These are phyloP conservation scores for Ciborinia camelliae DNA, from an alignment of 2,329 filamentous ascomycete species.

Conservation along the genomic window DNA sequence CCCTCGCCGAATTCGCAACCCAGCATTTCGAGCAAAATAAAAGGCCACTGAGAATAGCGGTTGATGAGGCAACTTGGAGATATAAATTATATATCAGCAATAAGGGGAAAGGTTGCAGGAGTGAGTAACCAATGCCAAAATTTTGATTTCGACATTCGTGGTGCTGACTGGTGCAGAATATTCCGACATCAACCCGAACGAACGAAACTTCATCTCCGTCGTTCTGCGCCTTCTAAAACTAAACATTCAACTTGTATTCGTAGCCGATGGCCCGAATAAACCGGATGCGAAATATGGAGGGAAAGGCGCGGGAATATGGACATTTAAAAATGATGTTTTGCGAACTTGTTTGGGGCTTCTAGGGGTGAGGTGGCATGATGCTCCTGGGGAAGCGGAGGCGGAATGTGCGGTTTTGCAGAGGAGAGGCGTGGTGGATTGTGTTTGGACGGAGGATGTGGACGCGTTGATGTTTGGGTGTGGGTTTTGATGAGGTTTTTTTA, in stretches of 20 bases:
- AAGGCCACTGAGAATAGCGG: slow-evolving; percentile 74
- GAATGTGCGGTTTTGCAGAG: slow-evolving; percentile 84
- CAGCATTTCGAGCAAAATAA: slow-evolving; percentile 66
- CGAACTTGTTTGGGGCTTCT: slow-evolving; percentile 66
- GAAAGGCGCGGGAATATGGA: neutral
- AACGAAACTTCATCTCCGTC: slow-evolving; percentile 66
- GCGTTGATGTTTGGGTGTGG: slow-evolving; percentile 82
- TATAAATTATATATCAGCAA: slow-evolving; percentile 45
- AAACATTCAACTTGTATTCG: slow-evolving; percentile 76
- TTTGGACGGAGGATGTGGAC: slow-evolving; percentile 91
- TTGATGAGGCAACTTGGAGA: slow-evolving; percentile 93
- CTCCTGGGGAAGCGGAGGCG: slow-evolving; percentile 89
- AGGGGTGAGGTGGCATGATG: slow-evolving; percentile 76
- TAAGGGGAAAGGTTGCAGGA: neutral
- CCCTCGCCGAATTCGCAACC: slow-evolving; percentile 53
- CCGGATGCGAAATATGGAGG: slow-evolving; percentile 50
- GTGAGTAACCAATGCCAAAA: neutral
- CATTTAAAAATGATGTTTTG: slow-evolving; percentile 41
- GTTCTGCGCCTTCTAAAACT: slow-evolving; percentile 69
- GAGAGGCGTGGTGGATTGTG: slow-evolving; percentile 78
- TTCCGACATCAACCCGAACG: neutral
- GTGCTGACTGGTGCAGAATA: neutral
- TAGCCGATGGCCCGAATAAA: slow-evolving; percentile 79
- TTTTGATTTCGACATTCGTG: neutral
- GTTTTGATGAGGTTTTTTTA: slow-evolving; percentile 38